phyloP scores from a whole-genome alignment of 2,329 filamentous ascomycete species.

The Cryphonectria nitschkei region DNA sequence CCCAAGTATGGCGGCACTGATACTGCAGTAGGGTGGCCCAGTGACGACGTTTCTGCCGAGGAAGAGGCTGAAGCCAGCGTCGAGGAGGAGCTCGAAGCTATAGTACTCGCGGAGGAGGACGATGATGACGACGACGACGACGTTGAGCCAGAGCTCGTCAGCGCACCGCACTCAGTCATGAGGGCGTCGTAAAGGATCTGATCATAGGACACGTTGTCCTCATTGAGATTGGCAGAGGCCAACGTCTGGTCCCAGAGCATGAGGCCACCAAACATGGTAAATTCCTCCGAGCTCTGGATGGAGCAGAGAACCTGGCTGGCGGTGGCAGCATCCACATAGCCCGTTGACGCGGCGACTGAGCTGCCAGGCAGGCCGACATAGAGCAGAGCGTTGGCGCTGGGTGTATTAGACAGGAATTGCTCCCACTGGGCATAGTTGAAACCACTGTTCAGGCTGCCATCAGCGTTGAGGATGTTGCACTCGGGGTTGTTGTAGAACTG shows the following conservation, averaged over 20 bases:
- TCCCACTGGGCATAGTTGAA: conserved; percentile 46
- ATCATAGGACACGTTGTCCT: conserved; percentile 32
- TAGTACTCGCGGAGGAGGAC: neutral
- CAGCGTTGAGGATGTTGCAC: conserved; percentile 41
- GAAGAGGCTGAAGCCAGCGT: too few species aligned
- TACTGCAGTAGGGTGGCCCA: neutral
- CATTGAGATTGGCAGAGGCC: conserved; percentile 30
- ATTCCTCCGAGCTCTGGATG: conserved; percentile 31
- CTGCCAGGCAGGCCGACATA: conserved; percentile 44
- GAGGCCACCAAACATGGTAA: conserved; percentile 38
- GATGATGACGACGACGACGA: conserved; percentile 8
- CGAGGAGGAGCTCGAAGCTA: neutral
- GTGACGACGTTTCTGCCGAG: neutral
- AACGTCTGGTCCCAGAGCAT: conserved; percentile 40
- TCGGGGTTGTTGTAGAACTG: conserved; percentile 54
- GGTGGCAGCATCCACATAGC: conserved; percentile 34
- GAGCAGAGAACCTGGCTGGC: conserved; percentile 33
- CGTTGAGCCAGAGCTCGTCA: conserved; percentile 25
- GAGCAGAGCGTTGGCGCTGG: conserved; percentile 43
- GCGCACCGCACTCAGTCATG: conserved; percentile 19
- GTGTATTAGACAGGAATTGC: conserved; percentile 36
- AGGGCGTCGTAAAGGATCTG: conserved; percentile 33
- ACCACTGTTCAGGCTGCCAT: conserved; percentile 30
- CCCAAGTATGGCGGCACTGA: neutral
- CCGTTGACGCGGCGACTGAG: conserved; percentile 30